These are phyloP conservation scores for Phytophthora podocarpi DNA, from an alignment of 352 stramenopile genomes.

Conservation along the genomic window DNA sequence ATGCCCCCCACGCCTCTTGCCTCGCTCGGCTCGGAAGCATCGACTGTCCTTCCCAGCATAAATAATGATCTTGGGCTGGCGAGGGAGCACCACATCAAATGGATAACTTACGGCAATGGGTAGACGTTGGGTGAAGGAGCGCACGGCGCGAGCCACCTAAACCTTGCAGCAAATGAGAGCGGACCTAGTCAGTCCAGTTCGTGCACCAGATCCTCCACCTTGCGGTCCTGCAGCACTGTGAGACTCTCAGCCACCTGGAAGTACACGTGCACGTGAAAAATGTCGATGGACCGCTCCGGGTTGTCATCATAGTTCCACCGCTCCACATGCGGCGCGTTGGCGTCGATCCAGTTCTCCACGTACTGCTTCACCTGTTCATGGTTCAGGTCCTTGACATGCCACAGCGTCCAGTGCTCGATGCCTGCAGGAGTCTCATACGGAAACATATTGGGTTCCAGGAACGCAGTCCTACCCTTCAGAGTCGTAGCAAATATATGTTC, in stretches of 20 bases:
- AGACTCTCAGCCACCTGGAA: slow-evolving; percentile 66
- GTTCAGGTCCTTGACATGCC: slow-evolving; percentile 76
- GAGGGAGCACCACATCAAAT: slow-evolving; percentile 12
- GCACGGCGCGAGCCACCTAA: slow-evolving; percentile 25
- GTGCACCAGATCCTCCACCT: slow-evolving; percentile 74
- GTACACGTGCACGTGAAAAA: slow-evolving; percentile 92
- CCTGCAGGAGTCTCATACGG: slow-evolving; percentile 87
- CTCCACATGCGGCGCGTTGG: slow-evolving; percentile 76
- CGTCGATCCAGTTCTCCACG: slow-evolving; percentile 89
- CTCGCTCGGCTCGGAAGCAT: slow-evolving; percentile 7
- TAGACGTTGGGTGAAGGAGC: slow-evolving; percentile 11
- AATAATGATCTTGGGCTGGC: slow-evolving; percentile 25
- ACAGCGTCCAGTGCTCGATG: slow-evolving; percentile 91
- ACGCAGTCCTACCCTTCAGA: slow-evolving; percentile 81
- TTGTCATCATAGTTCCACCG: slow-evolving; percentile 92
- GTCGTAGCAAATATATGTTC: slow-evolving; percentile 86
- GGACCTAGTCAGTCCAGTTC: slow-evolving; percentile 63
- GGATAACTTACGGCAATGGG: slow-evolving; percentile 31
- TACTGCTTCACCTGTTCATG: slow-evolving; percentile 89
- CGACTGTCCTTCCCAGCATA: slow-evolving; percentile 19
- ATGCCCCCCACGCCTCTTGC: slow-evolving; percentile 1
- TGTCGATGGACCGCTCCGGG: slow-evolving; percentile 87
- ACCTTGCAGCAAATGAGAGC: slow-evolving; percentile 31
- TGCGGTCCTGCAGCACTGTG: slow-evolving; percentile 63
- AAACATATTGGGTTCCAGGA: slow-evolving; percentile 91